phyloP scores from a whole-genome alignment of 2,329 filamentous ascomycete species.

The Geosmithia putterillii region DNA sequence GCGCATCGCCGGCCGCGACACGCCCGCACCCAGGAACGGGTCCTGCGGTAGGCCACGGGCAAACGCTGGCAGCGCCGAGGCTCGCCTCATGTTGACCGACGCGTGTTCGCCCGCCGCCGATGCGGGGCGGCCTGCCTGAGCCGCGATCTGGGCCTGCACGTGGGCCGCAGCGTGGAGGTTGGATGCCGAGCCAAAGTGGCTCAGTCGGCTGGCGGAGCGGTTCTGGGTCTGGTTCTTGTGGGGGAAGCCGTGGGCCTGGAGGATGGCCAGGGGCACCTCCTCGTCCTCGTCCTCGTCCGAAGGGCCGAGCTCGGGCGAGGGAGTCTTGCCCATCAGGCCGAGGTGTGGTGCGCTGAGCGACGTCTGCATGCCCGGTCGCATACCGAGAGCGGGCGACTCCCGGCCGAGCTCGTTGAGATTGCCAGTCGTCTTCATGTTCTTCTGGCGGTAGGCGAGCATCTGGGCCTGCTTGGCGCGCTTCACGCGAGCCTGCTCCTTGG shows the following conservation, averaged over 20 bases:
- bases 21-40: constrained; percentile 68
- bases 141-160: constrained; percentile 17
- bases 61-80: constrained; percentile 59
- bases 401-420: constrained; percentile 30
- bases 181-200: constrained; percentile 53
- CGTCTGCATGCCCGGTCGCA: constrained; percentile 42
- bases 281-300: constrained; percentile 73
- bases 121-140: constrained; percentile 39
- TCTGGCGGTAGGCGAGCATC: constrained; percentile 78
- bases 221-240: constrained; percentile 62
- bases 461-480: constrained; percentile 82
- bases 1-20: constrained; percentile 59
- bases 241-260: constrained; percentile 83
- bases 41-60: constrained; percentile 73
- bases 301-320: constrained; percentile 21
- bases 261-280: constrained; percentile 73
- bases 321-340: constrained; percentile 18
- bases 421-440: constrained; percentile 94
- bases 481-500: constrained; percentile 60
- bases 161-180: constrained; percentile 48
- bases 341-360: constrained; percentile 54
- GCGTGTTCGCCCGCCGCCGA: constrained; percentile 43
- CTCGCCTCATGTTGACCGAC: constrained; percentile 10
- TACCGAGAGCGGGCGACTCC: constrained; percentile 13
- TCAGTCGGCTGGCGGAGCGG: constrained; percentile 58